Evolutionary conservation across 2,329 filamentous ascomycete genomes (phyloP), one percentile per base, ranked within the genome.

Genomic region (Plenodomus biglobosus): DNA sequence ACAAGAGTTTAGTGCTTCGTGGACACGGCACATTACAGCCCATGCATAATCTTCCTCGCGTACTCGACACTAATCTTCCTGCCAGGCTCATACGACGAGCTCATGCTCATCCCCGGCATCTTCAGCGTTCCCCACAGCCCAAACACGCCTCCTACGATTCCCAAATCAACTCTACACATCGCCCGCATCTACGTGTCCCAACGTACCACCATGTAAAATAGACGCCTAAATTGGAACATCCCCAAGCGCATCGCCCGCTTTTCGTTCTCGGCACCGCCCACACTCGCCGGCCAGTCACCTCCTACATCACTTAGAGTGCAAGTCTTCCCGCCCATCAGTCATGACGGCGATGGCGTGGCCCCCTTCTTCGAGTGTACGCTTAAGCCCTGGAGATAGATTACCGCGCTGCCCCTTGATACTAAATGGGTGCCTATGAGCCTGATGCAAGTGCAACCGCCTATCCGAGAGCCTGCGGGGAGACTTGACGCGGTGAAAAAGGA

Each of bases 241-340:
- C 63, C 67, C 10, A 70, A 71, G 45, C 64, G 68, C 48, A 61
- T 70, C 16, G 65, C 66, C 0, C 65, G 68, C 19, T 70, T 70
- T 51, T 45, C 52, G 13, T 71, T 68, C 52, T 68, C 64, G 13
- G 54, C 63, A 0, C 64, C 64, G 0, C 45, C 53, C 2, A 65
- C 62, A 1, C 30, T 51, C 0, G 42, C 46, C 7, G 59, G 58
- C 10, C 37, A 40, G 8, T 45, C 53, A 0, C 59, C 62, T 0
- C 65, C 61, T 0, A 27, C 48, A 10, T 42, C 49, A 2, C 59
- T 68, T 3, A 62, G 56, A 3, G 50, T 69, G 35, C 56, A 58
- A 19, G 62, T 68, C 4, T 69, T 60, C 13, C 52, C 65, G 1
- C 64, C 66, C 0, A 53, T 56, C 3, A 61, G 49, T 5, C 38